Evolutionary conservation across 225 moss, liverwort and hornwort genomes (phyloP), one percentile per base, ranked within the genome.

Genomic region (Marchantia paleacea): DNA sequence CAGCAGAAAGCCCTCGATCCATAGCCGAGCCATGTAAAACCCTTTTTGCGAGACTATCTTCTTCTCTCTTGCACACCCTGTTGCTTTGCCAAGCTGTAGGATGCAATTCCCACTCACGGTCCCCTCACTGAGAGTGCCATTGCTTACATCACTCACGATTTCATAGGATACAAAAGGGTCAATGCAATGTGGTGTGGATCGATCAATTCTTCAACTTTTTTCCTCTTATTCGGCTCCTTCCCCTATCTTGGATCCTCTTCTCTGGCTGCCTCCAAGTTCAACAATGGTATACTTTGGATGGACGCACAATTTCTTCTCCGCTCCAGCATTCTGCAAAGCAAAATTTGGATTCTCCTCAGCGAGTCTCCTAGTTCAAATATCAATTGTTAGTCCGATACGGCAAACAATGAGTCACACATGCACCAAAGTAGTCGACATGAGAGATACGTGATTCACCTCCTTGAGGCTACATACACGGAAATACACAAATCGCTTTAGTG

Each of bases 1-100:
- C 86, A 13, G 79, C 86, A 53, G 81, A 79, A 62, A 79, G 79
- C 57, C 81, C 79, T 65, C 84, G 86, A 79, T 84, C 83, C 86
- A 84, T 87, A 57, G 63, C 69, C 39, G 78, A 68, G 67, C 66
- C 80, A 73, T 70, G 67, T 52, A 62, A 65, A 76, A 58, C 12
- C 70, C 67, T 79, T 75, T 25, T 72, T 65, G 73, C 54, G 53
- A 60, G 28, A 65, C 57, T 81, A 57, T 75, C 75, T 69, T n/a
- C n/a, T n/a, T 65, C 75, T 65, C 86, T 81, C 82, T 60, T 73
- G 22, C 68, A 67, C 67, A 55, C 10, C 61, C n/a, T 65, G 26
- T 49, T 13, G 51, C 78, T 55, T 83, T 57, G 76, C 75, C 84
- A 84, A 80, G 75, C 76, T 83, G 80, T 67, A 30, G 71, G 72